phyloP scores from a whole-genome alignment of 352 stramenopile genomes.

The Phytophthora pisi region DNA sequence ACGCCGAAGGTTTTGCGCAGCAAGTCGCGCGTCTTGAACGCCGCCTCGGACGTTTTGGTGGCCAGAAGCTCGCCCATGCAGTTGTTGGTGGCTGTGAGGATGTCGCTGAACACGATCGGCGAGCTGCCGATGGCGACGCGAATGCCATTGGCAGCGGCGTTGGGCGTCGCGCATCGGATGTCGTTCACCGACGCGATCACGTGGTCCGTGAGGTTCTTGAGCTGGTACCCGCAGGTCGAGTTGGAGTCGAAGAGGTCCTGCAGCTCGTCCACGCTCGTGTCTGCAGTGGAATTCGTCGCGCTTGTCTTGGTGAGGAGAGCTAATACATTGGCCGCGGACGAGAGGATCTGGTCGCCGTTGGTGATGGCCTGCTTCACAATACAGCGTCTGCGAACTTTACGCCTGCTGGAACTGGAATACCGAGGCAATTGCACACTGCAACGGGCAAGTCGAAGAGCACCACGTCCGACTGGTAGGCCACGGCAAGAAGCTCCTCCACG shows the following conservation, averaged over 20 bases:
- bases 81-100: slow-evolving; percentile 18
- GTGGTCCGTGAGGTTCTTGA: slow-evolving; percentile 35
- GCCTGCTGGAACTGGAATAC: neutral
- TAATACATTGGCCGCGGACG: slow-evolving; percentile 11
- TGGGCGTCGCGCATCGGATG: slow-evolving; percentile 19
- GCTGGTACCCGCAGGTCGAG: slow-evolving; percentile 15
- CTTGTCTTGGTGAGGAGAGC: slow-evolving; percentile 6
- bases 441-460: slow-evolving; percentile 10
- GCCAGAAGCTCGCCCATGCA: slow-evolving; percentile 20
- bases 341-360: slow-evolving; percentile 22
- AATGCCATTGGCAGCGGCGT: slow-evolving; percentile 13
- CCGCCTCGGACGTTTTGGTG: slow-evolving; percentile 8
- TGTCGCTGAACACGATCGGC: slow-evolving; percentile 18
- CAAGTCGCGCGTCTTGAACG: slow-evolving; percentile 21
- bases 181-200: slow-evolving; percentile 22
- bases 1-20: slow-evolving; percentile 20
- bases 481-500: slow-evolving; percentile 1
- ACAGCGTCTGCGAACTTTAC: slow-evolving; percentile 13
- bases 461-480: slow-evolving; percentile 12
- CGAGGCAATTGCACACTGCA: slow-evolving; percentile 15
- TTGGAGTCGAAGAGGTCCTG: slow-evolving; percentile 27
- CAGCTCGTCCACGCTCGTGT: slow-evolving; percentile 13
- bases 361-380: slow-evolving; percentile 26
- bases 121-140: slow-evolving; percentile 14
- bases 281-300: slow-evolving; percentile 6